phyloP scores from a whole-genome alignment of 2,329 filamentous ascomycete genomes.

The Aureobasidium musti region DNA sequence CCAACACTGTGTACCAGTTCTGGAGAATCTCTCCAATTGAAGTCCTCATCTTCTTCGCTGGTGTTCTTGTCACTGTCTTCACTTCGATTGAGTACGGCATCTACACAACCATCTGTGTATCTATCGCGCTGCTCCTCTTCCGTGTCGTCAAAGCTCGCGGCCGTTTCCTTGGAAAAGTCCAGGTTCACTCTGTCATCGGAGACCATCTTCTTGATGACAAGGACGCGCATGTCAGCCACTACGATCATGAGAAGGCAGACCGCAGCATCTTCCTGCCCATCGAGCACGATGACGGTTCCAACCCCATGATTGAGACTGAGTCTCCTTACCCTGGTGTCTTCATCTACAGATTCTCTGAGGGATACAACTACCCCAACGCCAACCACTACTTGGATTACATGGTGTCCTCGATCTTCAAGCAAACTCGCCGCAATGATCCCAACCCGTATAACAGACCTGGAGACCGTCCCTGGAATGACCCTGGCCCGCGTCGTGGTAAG shows the following conservation, averaged over 20 bases:
- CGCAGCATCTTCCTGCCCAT: conserved; percentile 87
- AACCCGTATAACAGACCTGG: conserved; percentile 59
- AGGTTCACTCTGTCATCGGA: conserved; percentile 79
- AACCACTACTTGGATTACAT: conserved; percentile 80
- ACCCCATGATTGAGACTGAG: conserved; percentile 77
- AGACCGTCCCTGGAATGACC: conserved; percentile 94
- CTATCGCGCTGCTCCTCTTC: conserved; percentile 76
- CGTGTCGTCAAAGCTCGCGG: conserved; percentile 81
- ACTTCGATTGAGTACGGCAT: conserved; percentile 87
- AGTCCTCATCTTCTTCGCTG: conserved; percentile 87
- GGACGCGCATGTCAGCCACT: conserved; percentile 40
- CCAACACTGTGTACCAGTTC: conserved; percentile 90
- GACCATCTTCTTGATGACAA: conserved; percentile 71
- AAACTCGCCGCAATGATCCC: conserved; percentile 75
- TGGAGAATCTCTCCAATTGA: conserved; percentile 92
- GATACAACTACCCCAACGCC: conserved; percentile 95
- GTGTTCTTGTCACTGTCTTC: conserved; percentile 89
- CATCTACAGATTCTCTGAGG: conserved; percentile 92
- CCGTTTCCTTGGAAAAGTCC: conserved; percentile 78
- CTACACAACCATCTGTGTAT: conserved; percentile 79
- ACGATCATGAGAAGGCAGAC: conserved; percentile 47
- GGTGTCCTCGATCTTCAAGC: conserved; percentile 47
- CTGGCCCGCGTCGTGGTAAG: conserved; percentile 63
- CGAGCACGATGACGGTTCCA: conserved; percentile 84
- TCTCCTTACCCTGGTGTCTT: conserved; percentile 89